Conservation (phyloP, 768 basidiomycete genomes). For the Favolaschia claudopus region DNA sequence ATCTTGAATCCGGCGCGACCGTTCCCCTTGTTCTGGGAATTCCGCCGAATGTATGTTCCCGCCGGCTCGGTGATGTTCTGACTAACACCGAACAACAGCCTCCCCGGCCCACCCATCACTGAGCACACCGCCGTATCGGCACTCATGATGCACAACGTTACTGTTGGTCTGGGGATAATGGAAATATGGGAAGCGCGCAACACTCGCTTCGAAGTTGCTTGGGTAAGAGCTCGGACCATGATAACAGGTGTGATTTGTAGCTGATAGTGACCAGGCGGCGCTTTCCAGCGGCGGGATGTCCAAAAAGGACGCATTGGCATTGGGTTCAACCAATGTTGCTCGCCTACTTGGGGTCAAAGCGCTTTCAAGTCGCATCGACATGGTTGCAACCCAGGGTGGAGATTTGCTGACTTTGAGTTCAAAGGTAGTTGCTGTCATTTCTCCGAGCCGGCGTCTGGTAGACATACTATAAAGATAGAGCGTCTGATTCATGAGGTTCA, state of each 20-base stretch:
- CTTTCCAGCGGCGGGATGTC: background rate
- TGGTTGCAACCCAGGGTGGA: slow-evolving; percentile 65
- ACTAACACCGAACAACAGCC: slow-evolving; percentile 37
- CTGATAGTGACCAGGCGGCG: slow-evolving; percentile 36
- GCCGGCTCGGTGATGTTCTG: background rate
- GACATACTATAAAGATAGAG: slow-evolving; percentile 44
- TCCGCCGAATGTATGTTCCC: slow-evolving; percentile 63
- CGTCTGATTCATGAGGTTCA: slow-evolving; percentile 16
- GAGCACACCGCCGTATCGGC: slow-evolving; percentile 59
- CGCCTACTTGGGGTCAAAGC: too few relatives aligned
- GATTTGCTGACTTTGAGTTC: slow-evolving; percentile 56
- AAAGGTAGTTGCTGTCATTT: slow-evolving; percentile 63
- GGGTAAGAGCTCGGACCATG: too few relatives aligned
- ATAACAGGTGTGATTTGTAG: too few relatives aligned
- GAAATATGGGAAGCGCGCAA: slow-evolving; percentile 79
- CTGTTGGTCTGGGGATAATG: slow-evolving; percentile 69
- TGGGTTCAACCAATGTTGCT: too few relatives aligned
- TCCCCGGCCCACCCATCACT: slow-evolving; percentile 80
- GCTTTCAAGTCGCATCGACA: too few relatives aligned
- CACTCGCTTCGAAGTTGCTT: slow-evolving; percentile 80
- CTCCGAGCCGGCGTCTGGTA: slow-evolving; percentile 49
- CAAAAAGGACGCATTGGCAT: too few relatives aligned
- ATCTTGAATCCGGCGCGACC: slow-evolving; percentile 64
- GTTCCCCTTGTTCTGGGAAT: slow-evolving; percentile 80
- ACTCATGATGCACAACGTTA: slow-evolving; percentile 73